Evolutionary conservation across 1,284 basidiomycete genomes (phyloP).

Genomic region (Marasmius oreades): DNA sequence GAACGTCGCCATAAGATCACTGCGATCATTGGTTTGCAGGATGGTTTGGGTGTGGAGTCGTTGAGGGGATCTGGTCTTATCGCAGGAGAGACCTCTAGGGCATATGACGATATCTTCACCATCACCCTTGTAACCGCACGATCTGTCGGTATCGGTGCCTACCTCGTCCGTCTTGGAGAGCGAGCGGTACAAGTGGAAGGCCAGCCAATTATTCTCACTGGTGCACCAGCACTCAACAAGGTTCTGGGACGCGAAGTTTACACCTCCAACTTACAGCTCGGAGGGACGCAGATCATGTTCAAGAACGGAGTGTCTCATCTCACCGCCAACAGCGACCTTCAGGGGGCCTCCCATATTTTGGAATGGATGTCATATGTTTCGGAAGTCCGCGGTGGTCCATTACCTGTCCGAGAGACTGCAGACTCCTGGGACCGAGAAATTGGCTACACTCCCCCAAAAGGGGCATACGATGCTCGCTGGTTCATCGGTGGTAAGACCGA

Average conservation of each 20-base stretch:
- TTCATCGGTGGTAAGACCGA: constrained; percentile 93
- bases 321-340: constrained; percentile 90
- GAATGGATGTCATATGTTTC: constrained; percentile 97
- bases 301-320: constrained; percentile 99
- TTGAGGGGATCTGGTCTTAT: constrained; percentile 96
- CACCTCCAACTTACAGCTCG: constrained; percentile 97
- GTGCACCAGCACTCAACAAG: constrained; percentile 97
- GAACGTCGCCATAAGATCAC: constrained; percentile 92
- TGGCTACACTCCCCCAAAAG: constrained; percentile 88
- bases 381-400: constrained; percentile 69
- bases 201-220: constrained; percentile 98
- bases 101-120: constrained; percentile 99
- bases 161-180: constrained; percentile 97
- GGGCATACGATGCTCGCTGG: constrained; percentile 96
- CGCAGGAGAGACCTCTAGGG: constrained; percentile 96
- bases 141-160: constrained; percentile 98
- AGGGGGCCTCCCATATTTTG: constrained; percentile 90
- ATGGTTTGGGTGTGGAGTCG: constrained; percentile 98
- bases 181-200: constrained; percentile 99
- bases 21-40: constrained; percentile 93
- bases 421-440: constrained; percentile 95
- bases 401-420: constrained; percentile 70
- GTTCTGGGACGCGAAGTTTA: constrained; percentile 99
- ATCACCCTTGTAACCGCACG: constrained; percentile 98
- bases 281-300: constrained; percentile 99